These are phyloP conservation scores for Alternaria conjuncta DNA, from an alignment of 2,329 filamentous ascomycete species.

Conservation along the genomic window DNA sequence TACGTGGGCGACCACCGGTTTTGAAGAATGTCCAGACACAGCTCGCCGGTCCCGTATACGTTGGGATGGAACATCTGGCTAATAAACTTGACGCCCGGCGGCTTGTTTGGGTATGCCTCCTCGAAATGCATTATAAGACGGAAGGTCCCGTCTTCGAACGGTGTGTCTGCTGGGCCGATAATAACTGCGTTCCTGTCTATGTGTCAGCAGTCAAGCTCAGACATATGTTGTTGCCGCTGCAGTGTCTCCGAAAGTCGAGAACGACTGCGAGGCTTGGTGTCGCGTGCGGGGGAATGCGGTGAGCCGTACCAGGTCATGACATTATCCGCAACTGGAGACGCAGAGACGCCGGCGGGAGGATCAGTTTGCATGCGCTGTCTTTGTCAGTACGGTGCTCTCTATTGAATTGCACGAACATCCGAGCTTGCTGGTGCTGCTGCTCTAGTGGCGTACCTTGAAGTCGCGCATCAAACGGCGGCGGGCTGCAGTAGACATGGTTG, in stretches of 20 bases:
- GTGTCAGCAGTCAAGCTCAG: slow-evolving; percentile 32
- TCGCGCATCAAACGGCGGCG: slow-evolving; percentile 97
- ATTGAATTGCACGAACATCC: background rate
- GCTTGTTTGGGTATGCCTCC: slow-evolving; percentile 98
- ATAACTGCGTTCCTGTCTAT: slow-evolving; percentile 90
- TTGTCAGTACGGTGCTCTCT: slow-evolving; percentile 16
- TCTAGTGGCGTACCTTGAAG: slow-evolving; percentile 78
- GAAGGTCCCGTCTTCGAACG: slow-evolving; percentile 98
- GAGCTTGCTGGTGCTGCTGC: slow-evolving; percentile 7
- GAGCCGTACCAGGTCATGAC: slow-evolving; percentile 87
- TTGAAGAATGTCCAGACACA: slow-evolving; percentile 95
- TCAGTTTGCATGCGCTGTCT: slow-evolving; percentile 97
- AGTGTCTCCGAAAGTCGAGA: background rate
- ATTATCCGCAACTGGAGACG: slow-evolving; percentile 93
- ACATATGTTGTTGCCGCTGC: background rate
- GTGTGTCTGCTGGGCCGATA: slow-evolving; percentile 94
- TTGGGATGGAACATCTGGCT: slow-evolving; percentile 99
- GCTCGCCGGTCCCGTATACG: slow-evolving; percentile 94
- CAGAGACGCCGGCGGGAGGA: slow-evolving; percentile 93
- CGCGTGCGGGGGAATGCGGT: slow-evolving; percentile 32
- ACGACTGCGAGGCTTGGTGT: slow-evolving; percentile 12
- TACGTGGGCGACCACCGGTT: slow-evolving; percentile 99
- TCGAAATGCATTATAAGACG: slow-evolving; percentile 98
- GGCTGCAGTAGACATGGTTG: slow-evolving; percentile 84
- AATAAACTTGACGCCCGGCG: slow-evolving; percentile 97